Base-by-base conservation (phyloP, 2,329 filamentous ascomycete species). In the Colletotrichum nymphaeae region DNA sequence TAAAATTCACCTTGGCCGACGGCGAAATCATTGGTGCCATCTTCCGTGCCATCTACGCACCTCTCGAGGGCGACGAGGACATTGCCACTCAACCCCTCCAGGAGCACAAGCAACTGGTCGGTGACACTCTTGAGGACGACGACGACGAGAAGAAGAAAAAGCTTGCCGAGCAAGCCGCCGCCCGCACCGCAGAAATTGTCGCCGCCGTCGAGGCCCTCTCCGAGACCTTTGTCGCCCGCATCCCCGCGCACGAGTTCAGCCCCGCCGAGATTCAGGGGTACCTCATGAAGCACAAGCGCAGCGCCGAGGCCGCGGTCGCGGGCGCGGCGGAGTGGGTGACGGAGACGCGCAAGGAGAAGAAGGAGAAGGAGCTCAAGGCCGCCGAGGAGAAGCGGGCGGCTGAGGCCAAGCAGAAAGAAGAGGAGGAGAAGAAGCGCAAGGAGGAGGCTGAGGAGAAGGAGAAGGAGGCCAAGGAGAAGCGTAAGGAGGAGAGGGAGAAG, bases 241-340 rank as follows among this genome's bases (percentile, higher is more conserved):
- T 91, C n/a, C 90, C 90, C 0, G 83, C 84, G 32, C 81, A 85
- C 56, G 86, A 90, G 78, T 91, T 91, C 77, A 89, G 87, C 66
- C 90, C 89, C 0, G 90, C 90, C 6, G 89, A 92, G 80, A 84
- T 92, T 5, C 90, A 91, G 78, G 90, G 90, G 5, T 87, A 87
- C 68, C 82, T 92, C 62, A 83, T 92, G 74, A 86, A 86, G 77
- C 81, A 91, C 77, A 91, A 91, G 83, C 84, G 85, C 11, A 81
- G 84, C 68, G 86, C 89, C 0, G 81, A 85, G 46, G 83, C 79
- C 0, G 90, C 87, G 0, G 81, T 91, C 4, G 84, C 81, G 8
- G 83, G 81, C 3, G 82, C 85, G 0, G 85, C 84, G 14, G 81
- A 82, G 11, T 92, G 90, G 86, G 83, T 90, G 0, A 78, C 82